Evolutionary conservation across 345 rosid genomes (phyloP).

Genomic region (Microcos paniculata): DNA sequence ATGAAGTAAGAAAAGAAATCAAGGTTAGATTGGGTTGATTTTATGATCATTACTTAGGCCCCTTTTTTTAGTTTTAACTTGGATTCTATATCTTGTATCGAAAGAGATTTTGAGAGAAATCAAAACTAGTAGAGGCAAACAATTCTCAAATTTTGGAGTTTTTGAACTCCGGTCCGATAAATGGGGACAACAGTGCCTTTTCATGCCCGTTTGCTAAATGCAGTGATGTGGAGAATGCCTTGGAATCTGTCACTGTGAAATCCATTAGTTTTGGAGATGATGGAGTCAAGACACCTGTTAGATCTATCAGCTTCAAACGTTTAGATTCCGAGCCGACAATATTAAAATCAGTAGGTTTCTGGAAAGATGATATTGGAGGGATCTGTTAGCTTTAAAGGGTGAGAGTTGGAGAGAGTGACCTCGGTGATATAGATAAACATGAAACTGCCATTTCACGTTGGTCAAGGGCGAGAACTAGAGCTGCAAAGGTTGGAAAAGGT

Average conservation of each 20-base stretch:
- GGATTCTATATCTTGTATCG: too few relatives aligned
- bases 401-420: slow-evolving; percentile 51
- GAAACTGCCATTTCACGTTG: slow-evolving; percentile 94
- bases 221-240: slow-evolving; percentile 53
- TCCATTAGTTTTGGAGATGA: slow-evolving; percentile 78
- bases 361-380: slow-evolving; percentile 76
- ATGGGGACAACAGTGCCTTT: too few relatives aligned
- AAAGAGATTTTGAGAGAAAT: too few relatives aligned
- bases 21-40: too few relatives aligned
- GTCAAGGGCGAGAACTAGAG: slow-evolving; percentile 94
- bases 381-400: slow-evolving; percentile 72
- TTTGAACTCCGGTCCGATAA: too few relatives aligned
- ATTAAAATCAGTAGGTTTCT: slow-evolving; percentile 61
- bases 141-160: too few relatives aligned
- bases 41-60: too few relatives aligned
- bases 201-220: slow-evolving; percentile 60
- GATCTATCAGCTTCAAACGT: slow-evolving; percentile 65
- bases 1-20: too few relatives aligned
- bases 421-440: slow-evolving; percentile 76
- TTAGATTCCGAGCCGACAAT: slow-evolving; percentile 57
- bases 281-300: slow-evolving; percentile 53
- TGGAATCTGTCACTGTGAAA: slow-evolving; percentile 72
- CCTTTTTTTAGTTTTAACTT: too few relatives aligned
- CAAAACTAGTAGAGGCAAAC: too few relatives aligned
- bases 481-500: slow-evolving; percentile 97